Evolutionary conservation across 164 flowering plant genomes (phyloP).

Genomic region (Nelumbo lutea): DNA sequence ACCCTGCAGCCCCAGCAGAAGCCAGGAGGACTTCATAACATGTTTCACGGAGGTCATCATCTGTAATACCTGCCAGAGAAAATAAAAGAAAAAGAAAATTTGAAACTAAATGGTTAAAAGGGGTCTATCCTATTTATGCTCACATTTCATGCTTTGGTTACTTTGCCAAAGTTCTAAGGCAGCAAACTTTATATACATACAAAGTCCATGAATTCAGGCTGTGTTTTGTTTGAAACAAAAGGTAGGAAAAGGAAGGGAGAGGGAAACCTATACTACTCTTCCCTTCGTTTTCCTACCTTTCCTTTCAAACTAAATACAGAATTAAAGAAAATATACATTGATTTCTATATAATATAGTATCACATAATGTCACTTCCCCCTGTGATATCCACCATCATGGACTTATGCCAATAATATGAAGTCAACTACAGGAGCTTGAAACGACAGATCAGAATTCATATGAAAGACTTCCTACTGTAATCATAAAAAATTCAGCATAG

Average conservation of each 20-base stretch:
- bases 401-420: neutral
- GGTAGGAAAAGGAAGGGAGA: too few relatives aligned
- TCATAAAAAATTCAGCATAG: neutral
- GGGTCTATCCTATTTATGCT: too few relatives aligned
- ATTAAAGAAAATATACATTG: too few relatives aligned
- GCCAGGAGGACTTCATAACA: constrained; percentile 92
- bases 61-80: constrained; percentile 59
- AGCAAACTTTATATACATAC: too few relatives aligned
- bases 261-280: too few relatives aligned
- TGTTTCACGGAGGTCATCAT: constrained; percentile 95
- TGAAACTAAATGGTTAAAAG: neutral
- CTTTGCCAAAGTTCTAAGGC: too few relatives aligned
- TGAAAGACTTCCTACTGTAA: neutral
- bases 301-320: too few relatives aligned
- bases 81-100: neutral
- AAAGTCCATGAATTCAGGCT: too few relatives aligned
- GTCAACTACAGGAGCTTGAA: neutral
- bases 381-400: neutral
- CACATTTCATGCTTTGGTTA: too few relatives aligned
- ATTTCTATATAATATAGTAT: too few relatives aligned
- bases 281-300: too few relatives aligned
- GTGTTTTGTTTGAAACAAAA: too few relatives aligned
- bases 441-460: neutral
- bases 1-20: constrained; percentile 96
- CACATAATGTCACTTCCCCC: neutral